Base-by-base conservation (phyloP, 148 eudicot species). In the Suaeda aralocaspica region DNA sequence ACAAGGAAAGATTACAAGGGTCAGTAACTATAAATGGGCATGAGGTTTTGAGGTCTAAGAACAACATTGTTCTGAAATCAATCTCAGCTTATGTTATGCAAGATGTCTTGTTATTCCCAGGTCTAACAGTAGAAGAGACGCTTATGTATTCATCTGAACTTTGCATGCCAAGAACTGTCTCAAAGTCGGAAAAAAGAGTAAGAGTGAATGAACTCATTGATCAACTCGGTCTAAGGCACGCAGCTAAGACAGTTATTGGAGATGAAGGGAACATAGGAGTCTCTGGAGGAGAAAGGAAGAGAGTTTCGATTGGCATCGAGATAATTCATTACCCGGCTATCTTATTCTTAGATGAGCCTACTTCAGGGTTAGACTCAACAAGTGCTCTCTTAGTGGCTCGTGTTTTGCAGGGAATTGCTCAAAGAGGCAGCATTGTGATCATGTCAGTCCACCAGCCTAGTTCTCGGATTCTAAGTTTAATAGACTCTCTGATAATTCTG, bases 61-160 rank as follows among this genome's bases (percentile, higher is more conserved):
- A 64, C 12, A 45, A 49, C 26, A 46, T 73, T 61, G 34, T 73
- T 61, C 39, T 68, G 6, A 78, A 48, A 46, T 71, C 67, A 26
- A 68, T 68, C 46, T 68, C 81, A 61, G 74, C 77, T 34, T 77
- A 77, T 42, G 80, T 61, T 19, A 77, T 72, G 80, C 76, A 77
- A 56, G 69, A 77, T 59, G 69, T 66, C 24, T 36, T 71, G 13
- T n/a, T 77, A 50, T 72, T 71, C 45, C 72, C 80, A 25, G 60
- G 59, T 66, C 49, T 71, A 28, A 77, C 80, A 25, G 76, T 65
- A 36, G 72, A 77, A 67, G 64, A 77, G 52, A 77, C 80, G 18
- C 69, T 77, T 7, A 77, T 72, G 73, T 77, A 67, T 66, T 73
- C 77, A 3, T 73, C 76, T 3, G 77, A 77, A 58, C 59, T 67